Base-by-base conservation (phyloP, 2,329 filamentous ascomycete genomes). In the Colletotrichum liaoningense region DNA sequence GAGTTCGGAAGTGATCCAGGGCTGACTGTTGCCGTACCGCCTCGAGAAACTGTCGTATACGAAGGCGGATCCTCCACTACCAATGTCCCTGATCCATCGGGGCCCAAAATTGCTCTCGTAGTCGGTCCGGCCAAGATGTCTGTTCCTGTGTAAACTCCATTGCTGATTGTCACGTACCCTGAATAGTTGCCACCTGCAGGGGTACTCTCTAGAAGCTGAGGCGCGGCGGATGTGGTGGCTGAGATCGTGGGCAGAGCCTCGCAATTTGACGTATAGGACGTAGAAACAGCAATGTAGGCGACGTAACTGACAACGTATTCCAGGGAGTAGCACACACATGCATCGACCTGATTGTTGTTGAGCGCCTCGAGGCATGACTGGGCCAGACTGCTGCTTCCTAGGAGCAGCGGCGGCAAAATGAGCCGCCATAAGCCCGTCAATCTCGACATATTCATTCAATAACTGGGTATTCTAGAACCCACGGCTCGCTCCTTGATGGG, bases 291-390 rank as follows among this genome's bases (percentile, higher is more conserved):
- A 3, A 73, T 49, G 56, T 73, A 73, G 3, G 70, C 70, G 30
- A 73, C 70, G 33, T 73, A 73, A 56, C 70, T 73, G 58, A 73
- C 56, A 8, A 70, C 66, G 22, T 70, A 73, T 11, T 73, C 70
- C 8, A 73, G 55, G 14, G 60, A 64, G 55, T 70, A 65, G 9
- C 70, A 73, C 4, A 73, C 70, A 26, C 70, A 73, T 14, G 67
- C 70, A 12, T 70, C 60, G 12, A 35, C 62, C 42, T 65, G n/a
- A 24, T 55, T 22, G 26, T 49, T 63, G 67, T 70, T 70, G 33
- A 73, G 67, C 4, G 59, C 70, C 22, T 73, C 70, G 30, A 73
- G 46, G 33, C 70, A 73, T 22, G 70, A 65, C n/a, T 73, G 70
- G 14, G 67, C 70, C 22, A 28, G 12, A 2, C 22, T 30, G 8